phyloP scores from a whole-genome alignment of 2,329 filamentous ascomycete species.

The Penicillium sp. region DNA sequence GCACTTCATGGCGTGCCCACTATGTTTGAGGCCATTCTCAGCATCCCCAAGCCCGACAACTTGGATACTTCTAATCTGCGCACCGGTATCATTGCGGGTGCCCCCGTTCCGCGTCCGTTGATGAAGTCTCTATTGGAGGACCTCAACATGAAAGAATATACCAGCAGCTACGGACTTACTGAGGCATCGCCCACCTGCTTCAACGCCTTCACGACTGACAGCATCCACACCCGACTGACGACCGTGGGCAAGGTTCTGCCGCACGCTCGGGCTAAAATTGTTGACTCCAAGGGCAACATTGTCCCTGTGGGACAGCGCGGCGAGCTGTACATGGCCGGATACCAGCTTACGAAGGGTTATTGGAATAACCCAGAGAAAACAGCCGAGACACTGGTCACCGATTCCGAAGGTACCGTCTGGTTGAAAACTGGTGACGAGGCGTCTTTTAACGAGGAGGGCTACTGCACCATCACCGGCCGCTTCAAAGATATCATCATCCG shows the following conservation, averaged over 20 bases:
- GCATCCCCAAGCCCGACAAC: slow-evolving; percentile 46
- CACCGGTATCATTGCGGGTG: slow-evolving; percentile 77
- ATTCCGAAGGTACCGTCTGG: slow-evolving; percentile 61
- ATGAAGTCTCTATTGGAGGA: slow-evolving; percentile 71
- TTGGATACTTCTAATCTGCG: slow-evolving; percentile 58
- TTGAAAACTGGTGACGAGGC: slow-evolving; percentile 64
- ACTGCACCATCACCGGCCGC: slow-evolving; percentile 71
- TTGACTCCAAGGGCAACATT: slow-evolving; percentile 62
- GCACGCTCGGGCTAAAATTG: slow-evolving; percentile 74
- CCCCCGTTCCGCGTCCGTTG: slow-evolving; percentile 71
- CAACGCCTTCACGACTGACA: slow-evolving; percentile 74
- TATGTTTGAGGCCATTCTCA: slow-evolving; percentile 72
- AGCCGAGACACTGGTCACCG: slow-evolving; percentile 67
- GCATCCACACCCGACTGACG: slow-evolving; percentile 63
- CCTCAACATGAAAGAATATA: slow-evolving; percentile 74
- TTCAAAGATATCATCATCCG: slow-evolving; percentile 81
- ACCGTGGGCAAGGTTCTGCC: slow-evolving; percentile 77
- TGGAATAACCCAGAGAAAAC: slow-evolving; percentile 73
- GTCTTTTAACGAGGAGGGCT: slow-evolving; percentile 57
- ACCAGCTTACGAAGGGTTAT: slow-evolving; percentile 65
- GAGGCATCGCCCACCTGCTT: slow-evolving; percentile 80
- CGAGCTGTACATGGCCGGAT: slow-evolving; percentile 76
- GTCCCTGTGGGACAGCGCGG: slow-evolving; percentile 68
- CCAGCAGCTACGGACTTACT: slow-evolving; percentile 69
- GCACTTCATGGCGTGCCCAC: slow-evolving; percentile 79